These are phyloP conservation scores for Malus hybrid DNA, from an alignment of 331 rosid species.

Conservation along the genomic window DNA sequence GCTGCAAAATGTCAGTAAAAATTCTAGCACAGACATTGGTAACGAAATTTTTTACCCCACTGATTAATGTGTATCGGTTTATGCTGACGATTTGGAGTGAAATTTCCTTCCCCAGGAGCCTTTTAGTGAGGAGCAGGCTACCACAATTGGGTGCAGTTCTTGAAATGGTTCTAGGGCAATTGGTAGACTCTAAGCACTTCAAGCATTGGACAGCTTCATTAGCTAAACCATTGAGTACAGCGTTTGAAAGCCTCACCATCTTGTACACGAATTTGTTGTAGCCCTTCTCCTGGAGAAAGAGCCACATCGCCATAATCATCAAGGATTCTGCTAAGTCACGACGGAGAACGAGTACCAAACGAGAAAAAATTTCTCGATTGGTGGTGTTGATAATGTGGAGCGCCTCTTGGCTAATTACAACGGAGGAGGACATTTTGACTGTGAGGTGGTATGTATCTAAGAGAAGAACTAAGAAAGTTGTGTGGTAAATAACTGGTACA, in stretches of 20 bases:
- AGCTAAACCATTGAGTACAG: conserved; percentile 12
- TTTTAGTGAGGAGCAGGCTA: conserved; percentile 26
- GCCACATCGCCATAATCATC: conserved; percentile 56
- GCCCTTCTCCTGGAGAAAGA: conserved; percentile 38
- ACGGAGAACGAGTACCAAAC: conserved; percentile 14
- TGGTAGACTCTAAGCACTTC: conserved; percentile 19
- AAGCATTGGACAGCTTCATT: conserved; percentile 41
- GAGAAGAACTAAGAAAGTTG: background rate
- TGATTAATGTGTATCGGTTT: conserved; percentile 25
- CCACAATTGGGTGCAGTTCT: background rate
- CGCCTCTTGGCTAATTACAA: conserved; percentile 5
- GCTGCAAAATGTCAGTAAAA: conserved; percentile 45
- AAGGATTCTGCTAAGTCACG: conserved; percentile 30
- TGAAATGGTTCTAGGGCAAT: background rate
- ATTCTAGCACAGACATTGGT: conserved; percentile 32
- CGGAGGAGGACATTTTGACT: background rate
- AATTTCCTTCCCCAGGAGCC: conserved; percentile 8
- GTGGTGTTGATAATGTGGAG: conserved; percentile 28
- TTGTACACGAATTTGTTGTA: conserved; percentile 14
- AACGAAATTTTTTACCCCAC: conserved; percentile 37
- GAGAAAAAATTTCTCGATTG: conserved; percentile 32
- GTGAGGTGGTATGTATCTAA: background rate
- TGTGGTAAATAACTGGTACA: background rate
- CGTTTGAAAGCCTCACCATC: conserved; percentile 1
- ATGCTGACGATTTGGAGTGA: conserved; percentile 27